Conservation (phyloP, 768 basidiomycete species). For the Dacryopinax primogenitus region DNA sequence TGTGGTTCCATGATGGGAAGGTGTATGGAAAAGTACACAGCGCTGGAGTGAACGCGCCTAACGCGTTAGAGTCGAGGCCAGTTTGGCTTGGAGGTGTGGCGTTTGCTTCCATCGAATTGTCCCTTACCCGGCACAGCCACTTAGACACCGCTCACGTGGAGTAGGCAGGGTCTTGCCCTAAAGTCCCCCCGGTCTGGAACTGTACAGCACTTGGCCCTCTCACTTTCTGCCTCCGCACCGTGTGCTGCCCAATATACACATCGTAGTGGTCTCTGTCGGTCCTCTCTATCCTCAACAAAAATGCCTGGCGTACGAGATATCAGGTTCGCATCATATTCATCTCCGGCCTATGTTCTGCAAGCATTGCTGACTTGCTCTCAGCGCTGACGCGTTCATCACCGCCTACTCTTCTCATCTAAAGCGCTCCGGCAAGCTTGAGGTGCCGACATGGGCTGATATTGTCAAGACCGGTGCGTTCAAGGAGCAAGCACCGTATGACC, state of each 20-base stretch:
- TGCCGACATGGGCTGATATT: slow-evolving; percentile 94
- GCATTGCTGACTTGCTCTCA: slow-evolving; percentile 25
- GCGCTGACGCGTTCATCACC: slow-evolving; percentile 84
- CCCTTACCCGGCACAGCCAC: not conserved
- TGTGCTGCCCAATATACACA: slow-evolving; percentile 4
- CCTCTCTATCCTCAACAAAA: not conserved
- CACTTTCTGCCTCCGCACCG: not conserved
- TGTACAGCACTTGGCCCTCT: not conserved
- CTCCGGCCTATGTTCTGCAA: too few relatives aligned
- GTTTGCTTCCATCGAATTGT: not conserved
- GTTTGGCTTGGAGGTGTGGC: not conserved
- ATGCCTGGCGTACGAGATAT: slow-evolving; percentile 14
- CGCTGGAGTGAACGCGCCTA: not conserved
- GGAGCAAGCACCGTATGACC: slow-evolving; percentile 97
- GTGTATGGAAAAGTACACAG: not conserved
- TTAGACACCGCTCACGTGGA: not conserved
- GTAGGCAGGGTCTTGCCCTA: not conserved
- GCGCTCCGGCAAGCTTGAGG: slow-evolving; percentile 97
- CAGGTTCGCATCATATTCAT: too few relatives aligned
- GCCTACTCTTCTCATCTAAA: slow-evolving; percentile 95
- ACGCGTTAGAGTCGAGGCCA: not conserved
- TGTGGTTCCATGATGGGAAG: not conserved
- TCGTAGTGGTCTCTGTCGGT: not conserved
- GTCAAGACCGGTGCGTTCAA: slow-evolving; percentile 98
- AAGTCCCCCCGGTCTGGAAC: not conserved